Evolutionary conservation across 1,284 basidiomycete genomes (phyloP), one percentile per base, ranked within the genome.

Genomic region (Fomes fomentarius): DNA sequence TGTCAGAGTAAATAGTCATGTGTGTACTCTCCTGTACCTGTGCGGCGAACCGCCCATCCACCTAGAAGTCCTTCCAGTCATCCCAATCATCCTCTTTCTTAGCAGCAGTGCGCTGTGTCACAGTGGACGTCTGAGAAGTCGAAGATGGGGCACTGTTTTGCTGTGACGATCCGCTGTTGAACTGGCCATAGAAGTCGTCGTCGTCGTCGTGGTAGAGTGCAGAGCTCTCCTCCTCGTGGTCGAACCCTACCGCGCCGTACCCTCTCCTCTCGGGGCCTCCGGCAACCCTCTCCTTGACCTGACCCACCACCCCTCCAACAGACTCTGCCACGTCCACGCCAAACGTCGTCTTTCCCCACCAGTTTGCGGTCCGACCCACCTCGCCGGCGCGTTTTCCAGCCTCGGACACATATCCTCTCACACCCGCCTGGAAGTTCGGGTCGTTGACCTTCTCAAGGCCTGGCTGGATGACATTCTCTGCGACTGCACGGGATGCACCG

Each of bases 391-490:
- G 80, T 59, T 81, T 83, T 51, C 83, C 79, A 1, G 91, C 91
- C 58, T 85, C 85, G 25, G 75, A 74, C 60, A 89, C 80, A 68
- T 92, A 91, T 17, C 84, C 84, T 61, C 77, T 79, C 47, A 94
- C 80, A 54, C 77, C 85, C 1, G 84, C 83, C 59, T 92, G 87
- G 63, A 94, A 81, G 47, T 75, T 78, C 10, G 93, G 92, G 68
- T 94, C 93, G 56, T 75, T 79, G 31, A 87, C 88, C 57, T 80
- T 83, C 68, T 89, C 89, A 66, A 91, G 73, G 19, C 87, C 85
- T n/a, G 91, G 91, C 66, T 93, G 89, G 48, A 94, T 86, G 28
- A 94, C 83, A 66, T 81, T 89, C 69, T 93, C 89, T 54, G 80
- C 79, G 31, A 94, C 87, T n/a, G 70, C 85, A 63, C 83, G 83